phyloP scores from a whole-genome alignment of 805 yeast species.

The Candida arabinofermentans region DNA sequence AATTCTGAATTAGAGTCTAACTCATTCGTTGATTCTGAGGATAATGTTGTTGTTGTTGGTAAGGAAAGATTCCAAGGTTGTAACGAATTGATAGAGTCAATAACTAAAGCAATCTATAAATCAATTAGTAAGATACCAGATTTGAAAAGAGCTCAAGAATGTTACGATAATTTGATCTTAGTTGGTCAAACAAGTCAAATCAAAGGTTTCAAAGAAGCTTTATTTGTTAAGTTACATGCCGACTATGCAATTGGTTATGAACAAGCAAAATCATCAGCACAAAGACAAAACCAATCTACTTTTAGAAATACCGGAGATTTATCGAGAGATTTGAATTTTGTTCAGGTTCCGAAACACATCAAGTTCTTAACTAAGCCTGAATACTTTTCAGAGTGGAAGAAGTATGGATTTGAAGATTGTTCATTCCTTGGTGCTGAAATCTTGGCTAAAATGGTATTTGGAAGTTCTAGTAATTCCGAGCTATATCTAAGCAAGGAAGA shows the following conservation, averaged over 20 bases:
- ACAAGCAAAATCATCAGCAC: constrained; percentile 6
- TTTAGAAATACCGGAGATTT: constrained; percentile 27
- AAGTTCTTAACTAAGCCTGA: constrained; percentile 74
- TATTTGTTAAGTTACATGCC: constrained; percentile 48
- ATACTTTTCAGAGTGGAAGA: constrained; percentile 94
- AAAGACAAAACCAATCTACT: constrained; percentile 17
- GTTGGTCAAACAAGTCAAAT: constrained; percentile 76
- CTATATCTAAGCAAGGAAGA: constrained; percentile 64
- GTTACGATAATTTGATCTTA: constrained; percentile 79
- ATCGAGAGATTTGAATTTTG: constrained; percentile 28
- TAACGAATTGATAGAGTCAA: constrained; percentile 48
- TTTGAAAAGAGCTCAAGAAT: constrained; percentile 66
- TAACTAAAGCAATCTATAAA: constrained; percentile 52
- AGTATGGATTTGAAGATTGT: constrained; percentile 69
- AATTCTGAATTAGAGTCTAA: constrained; percentile 76
- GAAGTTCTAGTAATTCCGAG: constrained; percentile 58
- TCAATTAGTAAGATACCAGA: constrained; percentile 55
- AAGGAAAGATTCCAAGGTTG: constrained; percentile 86
- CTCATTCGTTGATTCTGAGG: constrained; percentile 56
- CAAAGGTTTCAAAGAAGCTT: constrained; percentile 69
- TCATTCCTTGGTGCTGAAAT: constrained; percentile 85
- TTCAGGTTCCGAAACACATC: constrained; percentile 78
- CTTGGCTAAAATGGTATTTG: constrained; percentile 79
- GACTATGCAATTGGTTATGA: constrained; percentile 23
- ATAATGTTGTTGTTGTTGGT: constrained; percentile 66